phyloP scores from a whole-genome alignment of 2,329 filamentous ascomycete species.

The Xylariaceae sp. region DNA sequence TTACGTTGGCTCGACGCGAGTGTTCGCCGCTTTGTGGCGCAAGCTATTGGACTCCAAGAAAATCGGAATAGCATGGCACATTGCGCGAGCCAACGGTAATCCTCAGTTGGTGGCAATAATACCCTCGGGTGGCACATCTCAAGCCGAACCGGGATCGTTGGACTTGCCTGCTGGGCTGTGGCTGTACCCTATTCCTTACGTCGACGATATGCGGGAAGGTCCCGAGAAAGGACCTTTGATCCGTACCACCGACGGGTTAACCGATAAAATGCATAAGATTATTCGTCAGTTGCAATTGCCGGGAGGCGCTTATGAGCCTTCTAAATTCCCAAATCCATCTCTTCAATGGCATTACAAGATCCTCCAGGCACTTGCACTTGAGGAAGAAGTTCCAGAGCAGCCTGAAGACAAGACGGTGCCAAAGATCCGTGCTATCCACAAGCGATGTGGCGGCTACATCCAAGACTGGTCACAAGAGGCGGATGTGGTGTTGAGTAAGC shows the following conservation, averaged over 20 bases:
- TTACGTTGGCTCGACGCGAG: conserved; percentile 84
- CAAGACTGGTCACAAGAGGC: conserved; percentile 71
- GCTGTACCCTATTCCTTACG: conserved; percentile 83
- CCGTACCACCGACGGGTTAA: conserved; percentile 64
- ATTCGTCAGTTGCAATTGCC: conserved; percentile 86
- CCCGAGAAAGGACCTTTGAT: conserved; percentile 54
- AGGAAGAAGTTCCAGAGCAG: conserved; percentile 81
- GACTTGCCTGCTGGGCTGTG: conserved; percentile 79
- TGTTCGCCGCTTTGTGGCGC: conserved; percentile 86
- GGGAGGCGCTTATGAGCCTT: conserved; percentile 76
- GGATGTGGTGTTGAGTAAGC: conserved; percentile 45
- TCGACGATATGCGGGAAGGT: conserved; percentile 77
- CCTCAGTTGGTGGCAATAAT: conserved; percentile 79
- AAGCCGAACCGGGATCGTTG: conserved; percentile 63
- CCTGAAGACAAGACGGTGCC: conserved; percentile 75
- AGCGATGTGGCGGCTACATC: conserved; percentile 76
- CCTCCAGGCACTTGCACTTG: conserved; percentile 82
- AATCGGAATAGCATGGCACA: conserved; percentile 84
- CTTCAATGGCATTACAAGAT: conserved; percentile 98
- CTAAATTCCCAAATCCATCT: conserved; percentile 84
- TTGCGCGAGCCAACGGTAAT: conserved; percentile 73
- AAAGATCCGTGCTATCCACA: conserved; percentile 82
- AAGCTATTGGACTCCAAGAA: conserved; percentile 78
- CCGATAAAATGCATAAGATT: conserved; percentile 76
- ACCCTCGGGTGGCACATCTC: conserved; percentile 63